Evolutionary conservation across 2,329 filamentous ascomycete species (phyloP).

Genomic region (Calonectria leucothoes): DNA sequence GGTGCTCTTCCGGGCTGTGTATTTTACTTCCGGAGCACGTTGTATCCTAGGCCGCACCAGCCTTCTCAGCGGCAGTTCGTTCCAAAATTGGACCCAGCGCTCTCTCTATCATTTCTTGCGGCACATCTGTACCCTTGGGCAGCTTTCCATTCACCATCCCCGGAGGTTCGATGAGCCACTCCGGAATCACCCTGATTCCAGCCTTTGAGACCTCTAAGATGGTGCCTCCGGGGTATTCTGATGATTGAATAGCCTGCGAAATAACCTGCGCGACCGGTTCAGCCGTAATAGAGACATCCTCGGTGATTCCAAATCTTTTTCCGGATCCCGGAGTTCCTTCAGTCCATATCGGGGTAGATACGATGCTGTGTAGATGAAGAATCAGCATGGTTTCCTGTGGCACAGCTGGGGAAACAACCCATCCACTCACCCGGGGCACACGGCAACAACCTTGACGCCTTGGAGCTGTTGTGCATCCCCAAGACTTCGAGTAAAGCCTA

Average conservation of each 20-base stretch:
- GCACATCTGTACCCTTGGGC: constrained; percentile 2
- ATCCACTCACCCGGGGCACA: constrained; percentile 2
- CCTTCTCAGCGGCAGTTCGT: constrained; percentile 2
- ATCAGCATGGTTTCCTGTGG: neutral
- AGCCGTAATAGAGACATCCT: neutral
- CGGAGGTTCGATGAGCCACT: constrained; percentile 4
- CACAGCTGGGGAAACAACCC: too few relatives aligned
- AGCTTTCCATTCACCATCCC: constrained; percentile 7
- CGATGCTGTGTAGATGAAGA: neutral
- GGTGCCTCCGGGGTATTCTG: constrained; percentile 4
- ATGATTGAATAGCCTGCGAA: neutral
- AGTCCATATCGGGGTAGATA: constrained; percentile 9
- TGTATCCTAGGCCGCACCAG: neutral
- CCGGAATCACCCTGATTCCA: constrained; percentile 5
- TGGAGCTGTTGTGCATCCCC: neutral
- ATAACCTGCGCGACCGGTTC: neutral
- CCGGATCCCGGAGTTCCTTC: constrained; percentile 5
- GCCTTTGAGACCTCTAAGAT: constrained; percentile 3
- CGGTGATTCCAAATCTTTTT: neutral
- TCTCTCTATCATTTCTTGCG: neutral
- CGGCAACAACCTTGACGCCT: constrained; percentile 3
- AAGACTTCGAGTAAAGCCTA: constrained; percentile 6
- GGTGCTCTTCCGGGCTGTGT: neutral
- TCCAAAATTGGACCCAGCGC: constrained; percentile 1
- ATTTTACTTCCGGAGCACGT: too few relatives aligned